Evolutionary conservation across 208 protist genomes (phyloP).

Genomic region (Leishmania major): DNA sequence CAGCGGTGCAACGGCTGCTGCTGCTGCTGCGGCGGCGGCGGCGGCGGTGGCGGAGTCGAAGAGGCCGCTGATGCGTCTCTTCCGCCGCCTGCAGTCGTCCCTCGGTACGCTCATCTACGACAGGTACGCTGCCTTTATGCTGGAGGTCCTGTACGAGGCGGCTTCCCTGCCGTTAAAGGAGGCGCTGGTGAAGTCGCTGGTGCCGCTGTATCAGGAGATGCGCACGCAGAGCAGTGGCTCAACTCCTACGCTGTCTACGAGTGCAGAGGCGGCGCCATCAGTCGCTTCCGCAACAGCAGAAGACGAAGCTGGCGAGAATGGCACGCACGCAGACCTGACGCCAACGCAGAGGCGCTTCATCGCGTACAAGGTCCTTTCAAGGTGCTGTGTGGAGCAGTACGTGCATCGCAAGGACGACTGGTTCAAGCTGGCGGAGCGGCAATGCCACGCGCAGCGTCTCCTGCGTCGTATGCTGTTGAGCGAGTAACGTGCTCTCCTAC

Average conservation of each 20-base stretch:
- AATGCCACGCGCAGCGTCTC: conserved; percentile 79
- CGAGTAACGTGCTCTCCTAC: conserved; percentile 5
- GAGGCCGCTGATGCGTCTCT: conserved; percentile 46
- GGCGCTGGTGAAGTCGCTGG: conserved; percentile 64
- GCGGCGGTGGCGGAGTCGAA: conserved; percentile 1
- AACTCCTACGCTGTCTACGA: neutral
- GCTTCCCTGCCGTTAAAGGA: conserved; percentile 75
- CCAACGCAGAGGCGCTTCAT: conserved; percentile 52
- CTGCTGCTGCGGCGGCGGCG: neutral
- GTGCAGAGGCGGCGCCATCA: neutral
- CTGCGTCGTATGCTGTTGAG: conserved; percentile 61
- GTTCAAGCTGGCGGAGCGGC: conserved; percentile 71
- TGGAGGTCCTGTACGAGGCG: conserved; percentile 83
- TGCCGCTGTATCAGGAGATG: conserved; percentile 65
- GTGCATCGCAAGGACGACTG: conserved; percentile 85
- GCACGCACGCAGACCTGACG: conserved; percentile 8
- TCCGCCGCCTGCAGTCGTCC: conserved; percentile 57
- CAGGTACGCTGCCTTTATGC: conserved; percentile 70
- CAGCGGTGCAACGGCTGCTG: neutral
- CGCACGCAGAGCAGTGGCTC: conserved; percentile 10
- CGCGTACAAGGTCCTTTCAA: conserved; percentile 80
- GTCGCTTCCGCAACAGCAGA: neutral
- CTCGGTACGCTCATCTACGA: conserved; percentile 51
- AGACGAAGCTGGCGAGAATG: conserved; percentile 13
- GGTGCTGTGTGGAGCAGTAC: conserved; percentile 91